Percentiles rank a stretch among this genome's conserved stretches.
Conservation (phyloP, 2,329 filamentous ascomycete species). For the Aspergillus tubingensis region DNA sequence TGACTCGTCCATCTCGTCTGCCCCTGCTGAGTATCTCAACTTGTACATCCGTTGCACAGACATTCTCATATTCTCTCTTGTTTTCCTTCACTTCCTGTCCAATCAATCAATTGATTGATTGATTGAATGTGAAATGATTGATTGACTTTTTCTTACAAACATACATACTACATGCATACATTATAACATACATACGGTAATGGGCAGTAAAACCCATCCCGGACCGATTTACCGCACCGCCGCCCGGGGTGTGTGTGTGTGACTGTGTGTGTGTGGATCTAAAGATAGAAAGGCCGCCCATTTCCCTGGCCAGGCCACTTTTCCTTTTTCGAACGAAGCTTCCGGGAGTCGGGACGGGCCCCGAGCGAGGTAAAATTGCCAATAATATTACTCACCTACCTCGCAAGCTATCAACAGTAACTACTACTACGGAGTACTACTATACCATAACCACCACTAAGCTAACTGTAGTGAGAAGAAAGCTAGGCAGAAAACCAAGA, state of each 20-base stretch:
- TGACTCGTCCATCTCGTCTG: background rate
- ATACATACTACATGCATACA: background rate
- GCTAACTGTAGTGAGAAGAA: too few species aligned
- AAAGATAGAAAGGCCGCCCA: conserved; percentile 3
- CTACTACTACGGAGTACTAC: background rate
- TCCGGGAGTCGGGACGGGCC: conserved; percentile 1
- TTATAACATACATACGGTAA: background rate
- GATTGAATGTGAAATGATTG: too few species aligned
- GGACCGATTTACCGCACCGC: background rate
- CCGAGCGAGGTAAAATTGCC: conserved; percentile 3
- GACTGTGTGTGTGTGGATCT: background rate
- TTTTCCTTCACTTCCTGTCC: too few species aligned
- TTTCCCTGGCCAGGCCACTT: conserved; percentile 1
- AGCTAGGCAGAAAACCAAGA: too few species aligned
- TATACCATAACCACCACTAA: too few species aligned
- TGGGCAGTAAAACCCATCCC: background rate
- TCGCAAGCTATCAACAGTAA: background rate
- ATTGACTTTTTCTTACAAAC: background rate
- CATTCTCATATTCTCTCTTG: too few species aligned
- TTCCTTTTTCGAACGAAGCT: conserved; percentile 2
- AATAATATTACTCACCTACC: background rate
- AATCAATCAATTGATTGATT: too few species aligned
- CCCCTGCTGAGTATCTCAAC: too few species aligned
- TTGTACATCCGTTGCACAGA: too few species aligned
- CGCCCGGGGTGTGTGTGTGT: background rate